Base-by-base conservation (phyloP, 1,139 yeast species). In the Nakaseomyces delphensis region DNA sequence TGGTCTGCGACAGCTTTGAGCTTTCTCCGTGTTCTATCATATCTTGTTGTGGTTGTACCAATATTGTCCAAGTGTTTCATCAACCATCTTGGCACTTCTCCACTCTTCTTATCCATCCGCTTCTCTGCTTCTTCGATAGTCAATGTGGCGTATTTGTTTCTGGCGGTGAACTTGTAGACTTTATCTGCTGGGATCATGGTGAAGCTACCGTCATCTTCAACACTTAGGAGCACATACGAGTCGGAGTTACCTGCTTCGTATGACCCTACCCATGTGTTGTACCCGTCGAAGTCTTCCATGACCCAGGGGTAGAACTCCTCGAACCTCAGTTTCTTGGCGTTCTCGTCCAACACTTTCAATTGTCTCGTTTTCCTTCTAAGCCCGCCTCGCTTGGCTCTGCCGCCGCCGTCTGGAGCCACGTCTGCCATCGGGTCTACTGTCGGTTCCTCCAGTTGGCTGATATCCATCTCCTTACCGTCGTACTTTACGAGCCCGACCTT, bases 221-320 rank as follows among this genome's bases (percentile, higher is more conserved):
- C 81, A 36, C 87, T 86, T 56, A 91, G 75, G 41, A 91, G 68
- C 4, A 86, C 96, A 60, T 85, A 89, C 15, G 86, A 74, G 53
- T 86, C 96, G 8, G 89, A 77, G 49, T 83, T 83, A 9, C 93
- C 95, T 1, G 97, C 98, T 66, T 91, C 98, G 64, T 85, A 89
- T 54, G 83, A 83, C 28, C 98, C 96, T 18, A 89, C 96, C 82
- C 85, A 91, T 0, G 95, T 93, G 60, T 91, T 89, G 48, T 77
- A 74, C 43, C 95, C 96, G 54, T 86, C 96, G 62, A 84, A 89
- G 65, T 93, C 98, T 65, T 89, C 96, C 71, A 93, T 70, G 15
- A 93, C 95, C 98, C 98, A 91, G 0, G 98, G 98, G 55, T 85
- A 89, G 59, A 82, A 86, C 64, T 91, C 98, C 64, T 91, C 98